These are phyloP conservation scores for Rhododendron griersonianum DNA, from an alignment of 148 eudicot genomes.

Conservation along the genomic window DNA sequence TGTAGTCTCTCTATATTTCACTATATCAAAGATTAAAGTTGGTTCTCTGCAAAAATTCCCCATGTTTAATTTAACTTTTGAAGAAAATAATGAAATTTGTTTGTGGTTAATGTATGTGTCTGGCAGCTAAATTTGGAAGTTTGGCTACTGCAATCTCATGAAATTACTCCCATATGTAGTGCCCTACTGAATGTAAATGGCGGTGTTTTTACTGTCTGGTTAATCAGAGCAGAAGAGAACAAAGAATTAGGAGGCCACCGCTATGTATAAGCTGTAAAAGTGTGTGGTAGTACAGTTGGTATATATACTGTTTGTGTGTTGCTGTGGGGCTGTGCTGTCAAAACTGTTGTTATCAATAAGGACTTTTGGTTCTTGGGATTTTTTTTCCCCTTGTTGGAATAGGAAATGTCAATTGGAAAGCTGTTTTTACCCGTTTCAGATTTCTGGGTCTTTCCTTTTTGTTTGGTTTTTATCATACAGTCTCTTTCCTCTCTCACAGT, in stretches of 20 bases:
- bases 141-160: background rate
- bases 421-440: constrained; percentile 32
- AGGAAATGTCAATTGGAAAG: constrained; percentile 29
- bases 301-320: background rate
- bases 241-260: constrained; percentile 9
- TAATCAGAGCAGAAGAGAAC: constrained; percentile 16
- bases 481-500: constrained; percentile 29
- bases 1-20: background rate
- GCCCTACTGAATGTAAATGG: background rate
- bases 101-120: background rate
- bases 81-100: background rate
- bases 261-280: background rate
- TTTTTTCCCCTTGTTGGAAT: constrained; percentile 21
- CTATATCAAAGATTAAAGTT: background rate
- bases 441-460: constrained; percentile 37
- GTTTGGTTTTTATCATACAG: constrained; percentile 22
- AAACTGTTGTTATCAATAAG: constrained; percentile 43
- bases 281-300: background rate
- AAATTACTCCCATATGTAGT: background rate
- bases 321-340: constrained; percentile 42
- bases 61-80: background rate
- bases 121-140: background rate
- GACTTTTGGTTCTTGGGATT: constrained; percentile 34
- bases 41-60: background rate
- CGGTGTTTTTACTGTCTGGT: constrained; percentile 1